Conservation (phyloP, 768 basidiomycete species). For the Termitomyces titanicus region DNA sequence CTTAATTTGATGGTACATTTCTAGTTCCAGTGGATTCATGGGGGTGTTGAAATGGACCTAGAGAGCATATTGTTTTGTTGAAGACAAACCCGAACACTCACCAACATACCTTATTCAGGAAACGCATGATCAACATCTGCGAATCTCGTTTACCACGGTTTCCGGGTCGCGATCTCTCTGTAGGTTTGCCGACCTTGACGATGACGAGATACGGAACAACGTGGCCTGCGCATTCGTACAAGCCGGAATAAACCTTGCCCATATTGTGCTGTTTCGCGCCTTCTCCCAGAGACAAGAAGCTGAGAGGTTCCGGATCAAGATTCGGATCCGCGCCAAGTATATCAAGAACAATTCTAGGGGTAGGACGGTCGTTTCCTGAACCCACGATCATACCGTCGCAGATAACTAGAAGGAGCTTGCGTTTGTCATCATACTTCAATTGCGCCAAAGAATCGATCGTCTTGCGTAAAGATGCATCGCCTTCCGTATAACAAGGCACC, state of each 20-base stretch:
- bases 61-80: background rate
- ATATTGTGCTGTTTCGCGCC: conserved; percentile 96
- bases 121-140: conserved; percentile 94
- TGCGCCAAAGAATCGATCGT: conserved; percentile 94
- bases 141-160: conserved; percentile 99
- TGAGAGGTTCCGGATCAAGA: conserved; percentile 90
- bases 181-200: conserved; percentile 93
- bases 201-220: conserved; percentile 94
- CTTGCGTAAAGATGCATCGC: conserved; percentile 74
- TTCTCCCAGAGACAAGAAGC: conserved; percentile 91
- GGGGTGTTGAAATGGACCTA: conserved; percentile 95
- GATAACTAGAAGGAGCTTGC: conserved; percentile 88
- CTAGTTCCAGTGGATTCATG: conserved; percentile 95
- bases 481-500: conserved; percentile 98
- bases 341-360: conserved; percentile 93
- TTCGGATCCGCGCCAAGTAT: conserved; percentile 94
- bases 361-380: conserved; percentile 93
- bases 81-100: background rate
- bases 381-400: conserved; percentile 99
- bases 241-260: conserved; percentile 95
- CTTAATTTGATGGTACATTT: conserved; percentile 99
- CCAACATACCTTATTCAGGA: conserved; percentile 83
- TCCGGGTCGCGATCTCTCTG: conserved; percentile 88
- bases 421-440: conserved; percentile 97
- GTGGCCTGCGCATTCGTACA: conserved; percentile 92